Evolutionary conservation across 2,329 filamentous ascomycete species (phyloP).

Genomic region (Aspergillus pseudotamarii): DNA sequence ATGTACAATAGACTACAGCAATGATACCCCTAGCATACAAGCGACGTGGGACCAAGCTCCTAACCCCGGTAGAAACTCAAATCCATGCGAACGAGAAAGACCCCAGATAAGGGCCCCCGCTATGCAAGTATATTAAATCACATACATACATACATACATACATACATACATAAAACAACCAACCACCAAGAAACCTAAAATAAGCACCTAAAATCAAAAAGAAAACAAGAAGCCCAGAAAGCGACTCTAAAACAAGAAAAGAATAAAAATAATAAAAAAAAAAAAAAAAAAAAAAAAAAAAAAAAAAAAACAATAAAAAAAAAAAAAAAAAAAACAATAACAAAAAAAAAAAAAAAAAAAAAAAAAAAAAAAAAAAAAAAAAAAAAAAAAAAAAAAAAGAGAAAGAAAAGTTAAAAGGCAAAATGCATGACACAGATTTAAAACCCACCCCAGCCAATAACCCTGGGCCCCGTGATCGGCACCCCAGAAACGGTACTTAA

Average conservation of each 20-base stretch:
- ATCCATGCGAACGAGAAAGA: background rate
- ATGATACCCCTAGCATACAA: background rate
- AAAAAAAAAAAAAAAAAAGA: no score
- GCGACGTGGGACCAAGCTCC: background rate
- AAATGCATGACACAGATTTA: background rate
- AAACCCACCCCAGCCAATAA: background rate
- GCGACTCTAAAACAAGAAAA: no score
- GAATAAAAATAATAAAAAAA: no score
- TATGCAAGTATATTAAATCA: background rate
- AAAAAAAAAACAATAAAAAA: no score
- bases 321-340: no score
- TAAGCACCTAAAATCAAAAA: background rate
- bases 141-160: background rate
- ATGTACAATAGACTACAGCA: background rate
- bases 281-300: no score
- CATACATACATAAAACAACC: no score
- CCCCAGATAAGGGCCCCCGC: background rate
- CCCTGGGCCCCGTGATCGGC: background rate
- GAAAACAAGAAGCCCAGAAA: background rate
- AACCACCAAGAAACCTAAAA: no score
- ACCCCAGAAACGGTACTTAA: slow-evolving; percentile 2
- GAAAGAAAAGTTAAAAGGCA: no score
- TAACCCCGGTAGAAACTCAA: background rate
- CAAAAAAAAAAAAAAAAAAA: no score
- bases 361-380: no score